phyloP scores from a whole-genome alignment of 345 rosid species.

The Sapria himalayana region DNA sequence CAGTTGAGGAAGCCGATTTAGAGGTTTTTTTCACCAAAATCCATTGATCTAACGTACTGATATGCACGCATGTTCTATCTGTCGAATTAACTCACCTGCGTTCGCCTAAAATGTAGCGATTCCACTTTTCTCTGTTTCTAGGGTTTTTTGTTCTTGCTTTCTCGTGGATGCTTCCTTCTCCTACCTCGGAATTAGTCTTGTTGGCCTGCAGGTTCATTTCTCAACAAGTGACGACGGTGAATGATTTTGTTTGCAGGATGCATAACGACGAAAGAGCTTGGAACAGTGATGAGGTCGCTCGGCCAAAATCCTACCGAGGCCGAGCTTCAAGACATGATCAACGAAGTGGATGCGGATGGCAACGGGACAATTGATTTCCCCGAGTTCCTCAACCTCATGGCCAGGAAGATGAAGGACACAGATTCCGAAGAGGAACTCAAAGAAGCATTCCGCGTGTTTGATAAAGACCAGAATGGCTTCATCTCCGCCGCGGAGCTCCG shows the following conservation, averaged over 20 bases:
- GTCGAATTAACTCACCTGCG: no score
- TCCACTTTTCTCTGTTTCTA: no score
- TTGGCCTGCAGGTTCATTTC: no score
- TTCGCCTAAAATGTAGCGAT: no score
- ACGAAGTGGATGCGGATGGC: slow-evolving; percentile 37
- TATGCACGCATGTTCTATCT: no score
- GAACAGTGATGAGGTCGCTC: slow-evolving; percentile 31
- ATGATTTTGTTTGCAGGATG: slow-evolving; percentile 14
- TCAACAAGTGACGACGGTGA: neutral
- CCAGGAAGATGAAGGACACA: slow-evolving; percentile 41
- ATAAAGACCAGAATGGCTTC: slow-evolving; percentile 32
- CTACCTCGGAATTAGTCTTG: no score
- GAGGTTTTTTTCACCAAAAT: no score
- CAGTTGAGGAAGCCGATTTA: no score
- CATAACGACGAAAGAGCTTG: slow-evolving; percentile 31
- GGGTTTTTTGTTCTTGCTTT: no score
- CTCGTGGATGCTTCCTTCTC: no score
- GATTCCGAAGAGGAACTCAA: slow-evolving; percentile 45
- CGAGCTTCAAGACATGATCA: slow-evolving; percentile 34
- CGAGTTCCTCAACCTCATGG: slow-evolving; percentile 37
- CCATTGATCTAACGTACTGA: no score
- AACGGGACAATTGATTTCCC: slow-evolving; percentile 39
- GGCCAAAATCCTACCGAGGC: slow-evolving; percentile 39
- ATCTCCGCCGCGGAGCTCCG: slow-evolving; percentile 37
- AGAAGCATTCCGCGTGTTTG: slow-evolving; percentile 36